Percentiles rank a stretch among this genome's conserved stretches.
These are phyloP conservation scores for Exophiala xenobiotica DNA, from an alignment of 2,329 filamentous ascomycete genomes.

Conservation along the genomic window DNA sequence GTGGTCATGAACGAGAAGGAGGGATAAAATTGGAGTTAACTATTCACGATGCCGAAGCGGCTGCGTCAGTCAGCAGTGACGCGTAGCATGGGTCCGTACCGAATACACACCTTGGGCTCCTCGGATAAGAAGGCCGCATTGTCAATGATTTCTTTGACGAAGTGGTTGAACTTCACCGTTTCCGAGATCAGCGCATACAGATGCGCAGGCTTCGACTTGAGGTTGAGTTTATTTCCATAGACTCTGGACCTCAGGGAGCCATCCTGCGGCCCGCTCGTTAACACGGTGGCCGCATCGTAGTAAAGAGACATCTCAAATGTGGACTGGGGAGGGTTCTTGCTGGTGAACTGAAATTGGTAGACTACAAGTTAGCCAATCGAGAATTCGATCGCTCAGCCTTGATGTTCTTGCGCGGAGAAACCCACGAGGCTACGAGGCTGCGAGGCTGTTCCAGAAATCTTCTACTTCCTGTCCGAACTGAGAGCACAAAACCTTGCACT, in stretches of 20 bases:
- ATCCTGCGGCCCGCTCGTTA: conserved; percentile 56
- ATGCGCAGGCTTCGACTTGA: conserved; percentile 77
- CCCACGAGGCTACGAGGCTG: no score
- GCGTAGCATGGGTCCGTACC: conserved; percentile 1
- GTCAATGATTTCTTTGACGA: conserved; percentile 89
- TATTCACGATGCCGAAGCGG: conserved; percentile 42
- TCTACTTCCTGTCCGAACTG: no score
- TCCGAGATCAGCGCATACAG: conserved; percentile 86
- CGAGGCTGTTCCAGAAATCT: no score
- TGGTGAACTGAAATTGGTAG: no score
- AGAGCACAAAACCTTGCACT: no score
- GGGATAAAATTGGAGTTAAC: conserved; percentile 75
- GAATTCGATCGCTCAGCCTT: no score
- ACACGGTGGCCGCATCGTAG: conserved; percentile 78
- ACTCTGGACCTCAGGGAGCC: conserved; percentile 85
- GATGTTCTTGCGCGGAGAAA: no score
- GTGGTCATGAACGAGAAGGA: conserved; percentile 84
- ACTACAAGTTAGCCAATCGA: no score
- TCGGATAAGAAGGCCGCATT: conserved; percentile 70
- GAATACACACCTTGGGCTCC: conserved; percentile 72
- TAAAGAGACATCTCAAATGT: conserved; percentile 77
- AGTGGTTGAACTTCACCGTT: conserved; percentile 82
- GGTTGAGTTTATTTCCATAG: conserved; percentile 66
- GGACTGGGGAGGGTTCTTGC: background rate
- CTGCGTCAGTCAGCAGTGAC: conserved; percentile 41